Percentiles rank a stretch among this genome's conserved stretches.
phyloP scores from a whole-genome alignment of 1,139 yeast species.

The Blastobotrys raffinosifermentans region DNA sequence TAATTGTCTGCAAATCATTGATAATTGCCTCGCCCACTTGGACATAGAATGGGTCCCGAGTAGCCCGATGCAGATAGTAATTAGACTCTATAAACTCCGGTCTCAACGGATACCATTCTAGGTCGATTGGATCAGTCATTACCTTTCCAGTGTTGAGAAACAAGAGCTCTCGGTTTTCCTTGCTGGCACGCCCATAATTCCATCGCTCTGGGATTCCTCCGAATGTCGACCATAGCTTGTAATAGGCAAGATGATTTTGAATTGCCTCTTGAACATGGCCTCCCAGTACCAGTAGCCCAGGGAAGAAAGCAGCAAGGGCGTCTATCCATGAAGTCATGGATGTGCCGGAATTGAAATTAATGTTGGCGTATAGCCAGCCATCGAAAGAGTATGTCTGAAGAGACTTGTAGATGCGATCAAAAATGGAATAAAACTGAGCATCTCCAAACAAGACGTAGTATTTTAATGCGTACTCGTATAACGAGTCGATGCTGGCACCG shows the following conservation, averaged over 20 bases:
- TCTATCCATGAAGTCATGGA: conserved; percentile 68
- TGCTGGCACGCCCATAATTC: conserved; percentile 38
- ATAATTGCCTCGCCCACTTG: conserved; percentile 66
- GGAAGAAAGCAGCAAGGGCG: conserved; percentile 79
- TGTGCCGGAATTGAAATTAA: conserved; percentile 49
- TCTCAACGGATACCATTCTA: conserved; percentile 89
- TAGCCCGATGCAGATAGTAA: conserved; percentile 75
- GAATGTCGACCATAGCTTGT: conserved; percentile 74
- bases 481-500: conserved; percentile 93
- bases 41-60: conserved; percentile 77
- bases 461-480: conserved; percentile 83
- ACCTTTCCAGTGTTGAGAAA: conserved; percentile 5
- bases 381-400: conserved; percentile 44
- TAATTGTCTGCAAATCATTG: conserved; percentile 46
- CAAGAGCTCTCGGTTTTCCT: conserved; percentile 1
- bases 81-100: conserved; percentile 92
- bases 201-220: conserved; percentile 88
- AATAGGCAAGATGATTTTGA: conserved; percentile 54
- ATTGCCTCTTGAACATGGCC: conserved; percentile 71
- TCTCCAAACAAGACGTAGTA: conserved; percentile 70
- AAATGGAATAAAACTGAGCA: conserved; percentile 50
- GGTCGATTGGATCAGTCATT: conserved; percentile 26
- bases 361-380: conserved; percentile 58
- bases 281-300: conserved; percentile 73
- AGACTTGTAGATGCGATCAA: conserved; percentile 54